A percentile compares a stretch with the other conserved stretches of the same genome.
These are phyloP conservation scores for Cystofilobasidium bisporidii DNA, from an alignment of 768 basidiomycete genomes.

Conservation along the genomic window DNA sequence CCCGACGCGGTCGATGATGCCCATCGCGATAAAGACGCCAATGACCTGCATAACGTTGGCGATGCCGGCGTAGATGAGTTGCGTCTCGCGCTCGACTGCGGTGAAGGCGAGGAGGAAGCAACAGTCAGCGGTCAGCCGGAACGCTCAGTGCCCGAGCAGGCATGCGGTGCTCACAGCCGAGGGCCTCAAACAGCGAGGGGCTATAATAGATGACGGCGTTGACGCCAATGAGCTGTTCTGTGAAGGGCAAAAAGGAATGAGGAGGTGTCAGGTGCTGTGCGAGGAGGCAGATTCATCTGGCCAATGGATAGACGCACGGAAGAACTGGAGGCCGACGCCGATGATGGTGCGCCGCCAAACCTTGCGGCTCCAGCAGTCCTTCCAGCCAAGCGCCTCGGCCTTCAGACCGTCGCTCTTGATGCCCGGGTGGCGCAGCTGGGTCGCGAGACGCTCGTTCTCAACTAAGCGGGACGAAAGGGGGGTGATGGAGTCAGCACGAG, in stretches of 20 bases:
- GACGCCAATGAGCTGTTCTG: background rate
- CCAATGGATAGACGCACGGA: constrained; percentile 29
- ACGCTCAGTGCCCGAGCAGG: no score
- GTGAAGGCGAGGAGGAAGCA: no score
- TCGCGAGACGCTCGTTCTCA: constrained; percentile 9
- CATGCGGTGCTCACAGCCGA: background rate
- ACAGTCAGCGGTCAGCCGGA: background rate
- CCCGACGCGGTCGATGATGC: constrained; percentile 26
- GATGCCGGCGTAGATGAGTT: constrained; percentile 24
- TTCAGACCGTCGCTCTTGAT: no score
- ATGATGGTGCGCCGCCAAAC: constrained; percentile 21
- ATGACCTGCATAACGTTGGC: constrained; percentile 29
- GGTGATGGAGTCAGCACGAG: background rate
- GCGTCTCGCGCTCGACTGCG: background rate
- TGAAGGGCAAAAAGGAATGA: no score
- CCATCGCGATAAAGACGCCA: constrained; percentile 12
- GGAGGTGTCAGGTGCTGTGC: no score
- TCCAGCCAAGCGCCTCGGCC: constrained; percentile 20
- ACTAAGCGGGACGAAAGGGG: background rate
- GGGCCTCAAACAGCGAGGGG: constrained; percentile 18
- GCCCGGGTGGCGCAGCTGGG: constrained; percentile 26
- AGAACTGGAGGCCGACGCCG: constrained; percentile 26
- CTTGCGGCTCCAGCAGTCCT: constrained; percentile 2
- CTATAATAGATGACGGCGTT: constrained; percentile 7
- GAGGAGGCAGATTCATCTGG: no score